phyloP scores from a whole-genome alignment of 495 filamentous ascomycete species.

The Tuber calosporum region DNA sequence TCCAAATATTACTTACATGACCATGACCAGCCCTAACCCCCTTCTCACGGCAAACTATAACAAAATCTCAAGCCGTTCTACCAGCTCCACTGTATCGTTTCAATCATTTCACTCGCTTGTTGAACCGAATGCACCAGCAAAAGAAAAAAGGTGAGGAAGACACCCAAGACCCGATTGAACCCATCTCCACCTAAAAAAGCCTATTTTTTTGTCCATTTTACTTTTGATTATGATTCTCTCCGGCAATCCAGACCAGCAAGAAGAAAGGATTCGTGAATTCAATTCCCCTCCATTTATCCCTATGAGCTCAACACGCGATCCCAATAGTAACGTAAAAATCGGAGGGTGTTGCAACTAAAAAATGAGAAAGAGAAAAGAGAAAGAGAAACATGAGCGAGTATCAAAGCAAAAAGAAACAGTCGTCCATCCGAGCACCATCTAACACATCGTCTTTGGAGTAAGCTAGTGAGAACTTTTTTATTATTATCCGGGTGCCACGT shows the following conservation, averaged over 20 bases:
- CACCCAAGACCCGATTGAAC: not conserved
- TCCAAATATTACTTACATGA: slow-evolving; percentile 6
- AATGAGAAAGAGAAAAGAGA: slow-evolving; percentile 19
- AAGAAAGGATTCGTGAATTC: slow-evolving; percentile 29
- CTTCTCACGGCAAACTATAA: not conserved
- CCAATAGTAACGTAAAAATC: slow-evolving; percentile 31
- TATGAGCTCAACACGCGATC: slow-evolving; percentile 20
- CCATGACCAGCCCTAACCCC: slow-evolving; percentile 1
- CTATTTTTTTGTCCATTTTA: slow-evolving; percentile 33
- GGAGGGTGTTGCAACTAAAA: not conserved
- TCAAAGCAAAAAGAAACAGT: not conserved
- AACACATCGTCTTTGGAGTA: slow-evolving; percentile 12
- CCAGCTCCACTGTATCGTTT: slow-evolving; percentile 1
- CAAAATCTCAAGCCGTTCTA: slow-evolving; percentile 1
- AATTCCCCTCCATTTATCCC: slow-evolving; percentile 38
- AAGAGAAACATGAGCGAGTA: slow-evolving; percentile 29
- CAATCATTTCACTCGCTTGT: slow-evolving; percentile 26
- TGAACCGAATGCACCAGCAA: slow-evolving; percentile 23
- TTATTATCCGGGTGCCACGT: slow-evolving; percentile 10
- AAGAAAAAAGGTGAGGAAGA: slow-evolving; percentile 24
- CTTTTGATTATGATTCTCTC: slow-evolving; percentile 25
- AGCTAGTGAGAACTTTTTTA: slow-evolving; percentile 20
- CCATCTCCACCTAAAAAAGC: slow-evolving; percentile 20
- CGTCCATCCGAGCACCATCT: slow-evolving; percentile 15
- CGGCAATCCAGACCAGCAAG: slow-evolving; percentile 25